These are phyloP conservation scores for Termitomyces sp. DNA, from an alignment of 768 basidiomycete species.

Conservation along the genomic window DNA sequence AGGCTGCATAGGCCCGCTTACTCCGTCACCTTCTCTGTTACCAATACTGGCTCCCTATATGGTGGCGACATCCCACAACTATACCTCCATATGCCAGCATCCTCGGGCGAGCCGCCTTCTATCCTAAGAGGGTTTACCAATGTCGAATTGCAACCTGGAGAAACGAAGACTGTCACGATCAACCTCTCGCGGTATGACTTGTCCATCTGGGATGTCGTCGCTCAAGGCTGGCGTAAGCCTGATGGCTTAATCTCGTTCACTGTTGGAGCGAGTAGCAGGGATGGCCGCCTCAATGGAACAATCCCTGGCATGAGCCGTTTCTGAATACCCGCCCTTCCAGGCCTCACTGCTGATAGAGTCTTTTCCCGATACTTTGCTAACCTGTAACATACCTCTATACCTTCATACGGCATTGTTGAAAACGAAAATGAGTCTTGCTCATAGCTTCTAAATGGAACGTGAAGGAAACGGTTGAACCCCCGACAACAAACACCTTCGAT, in stretches of 20 bases:
- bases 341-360: neutral
- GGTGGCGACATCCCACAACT: conserved; percentile 80
- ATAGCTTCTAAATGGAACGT: too few species aligned
- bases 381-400: neutral
- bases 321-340: neutral
- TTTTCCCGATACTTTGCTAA: neutral
- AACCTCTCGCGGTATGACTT: conserved; percentile 64
- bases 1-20: conserved; percentile 66
- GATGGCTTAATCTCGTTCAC: conserved; percentile 55
- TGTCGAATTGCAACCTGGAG: conserved; percentile 41
- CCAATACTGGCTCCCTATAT: conserved; percentile 53
- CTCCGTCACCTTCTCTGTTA: conserved; percentile 55
- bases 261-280: conserved; percentile 65
- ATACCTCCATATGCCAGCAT: conserved; percentile 62
- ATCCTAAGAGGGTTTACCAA: conserved; percentile 68
- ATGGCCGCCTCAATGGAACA: conserved; percentile 44
- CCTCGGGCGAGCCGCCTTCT: conserved; percentile 64
- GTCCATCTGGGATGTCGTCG: conserved; percentile 69
- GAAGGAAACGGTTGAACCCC: neutral
- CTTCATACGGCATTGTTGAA: neutral
- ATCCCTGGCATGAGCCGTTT: conserved; percentile 17
- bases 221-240: conserved; percentile 74
- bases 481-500: neutral
- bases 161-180: conserved; percentile 42
- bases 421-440: neutral